Conservation (phyloP, 2,329 filamentous ascomycete genomes). For the Cercospora janseana region DNA sequence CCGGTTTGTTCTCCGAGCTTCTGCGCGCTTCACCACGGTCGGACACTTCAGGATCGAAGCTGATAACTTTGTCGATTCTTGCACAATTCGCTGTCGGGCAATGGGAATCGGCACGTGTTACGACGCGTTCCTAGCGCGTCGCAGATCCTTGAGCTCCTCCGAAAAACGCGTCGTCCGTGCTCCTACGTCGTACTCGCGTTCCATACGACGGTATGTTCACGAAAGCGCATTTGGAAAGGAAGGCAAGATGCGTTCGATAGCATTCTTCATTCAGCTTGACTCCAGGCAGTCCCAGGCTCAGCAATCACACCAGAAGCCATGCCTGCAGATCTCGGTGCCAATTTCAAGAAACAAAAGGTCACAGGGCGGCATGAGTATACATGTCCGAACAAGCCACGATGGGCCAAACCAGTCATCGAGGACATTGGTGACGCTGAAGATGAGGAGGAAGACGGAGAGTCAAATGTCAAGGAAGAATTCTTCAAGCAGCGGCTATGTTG, state of each 20-base stretch:
- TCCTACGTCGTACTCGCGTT: background rate
- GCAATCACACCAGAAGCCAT: background rate
- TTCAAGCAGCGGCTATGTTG: conserved; percentile 6
- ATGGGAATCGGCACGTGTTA: background rate
- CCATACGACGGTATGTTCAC: too few relatives aligned
- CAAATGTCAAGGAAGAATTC: background rate
- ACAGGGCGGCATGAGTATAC: conserved; percentile 13
- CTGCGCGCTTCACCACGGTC: too few relatives aligned
- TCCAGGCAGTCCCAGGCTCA: background rate
- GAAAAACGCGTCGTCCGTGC: background rate
- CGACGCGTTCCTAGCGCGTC: background rate
- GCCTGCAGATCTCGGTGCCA: conserved; percentile 5
- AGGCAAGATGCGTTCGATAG: too few relatives aligned
- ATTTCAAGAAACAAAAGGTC: conserved; percentile 14
- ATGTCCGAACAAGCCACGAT: conserved; percentile 2
- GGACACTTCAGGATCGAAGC: too few relatives aligned
- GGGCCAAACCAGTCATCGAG: background rate
- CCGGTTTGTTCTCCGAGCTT: too few relatives aligned
- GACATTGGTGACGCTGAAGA: conserved; percentile 1
- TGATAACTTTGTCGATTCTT: too few relatives aligned
- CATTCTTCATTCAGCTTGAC: too few relatives aligned
- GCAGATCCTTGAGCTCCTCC: background rate
- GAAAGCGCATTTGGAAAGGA: too few relatives aligned
- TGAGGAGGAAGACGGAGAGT: background rate
- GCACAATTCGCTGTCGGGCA: too few relatives aligned